These are phyloP conservation scores for Carex scoparia DNA, from an alignment of 176 grass and related monocot species.

Conservation along the genomic window DNA sequence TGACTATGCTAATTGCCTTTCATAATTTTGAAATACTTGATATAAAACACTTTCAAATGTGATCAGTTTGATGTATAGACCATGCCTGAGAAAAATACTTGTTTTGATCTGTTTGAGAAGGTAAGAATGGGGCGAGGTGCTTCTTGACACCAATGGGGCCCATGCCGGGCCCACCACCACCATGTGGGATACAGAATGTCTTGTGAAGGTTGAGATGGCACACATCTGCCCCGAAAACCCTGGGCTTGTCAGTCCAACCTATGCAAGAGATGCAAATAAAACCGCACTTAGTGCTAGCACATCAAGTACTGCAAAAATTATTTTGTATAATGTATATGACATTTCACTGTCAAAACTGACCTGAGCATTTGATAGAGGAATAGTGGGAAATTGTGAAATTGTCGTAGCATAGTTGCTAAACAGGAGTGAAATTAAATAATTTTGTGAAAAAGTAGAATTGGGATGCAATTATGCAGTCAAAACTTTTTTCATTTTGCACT, in stretches of 20 bases:
- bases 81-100: not conserved
- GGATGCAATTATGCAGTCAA: not conserved
- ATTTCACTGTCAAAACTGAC: slow-evolving; percentile 30
- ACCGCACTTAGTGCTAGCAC: not conserved
- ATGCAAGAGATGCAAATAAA: slow-evolving; percentile 20
- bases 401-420: not conserved
- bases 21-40: too few relatives aligned
- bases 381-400: not conserved
- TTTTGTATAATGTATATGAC: not conserved
- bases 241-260: slow-evolving; percentile 97
- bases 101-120: not conserved
- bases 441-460: not conserved
- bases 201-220: slow-evolving; percentile 99
- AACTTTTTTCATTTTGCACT: not conserved
- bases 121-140: slow-evolving; percentile 96
- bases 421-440: not conserved
- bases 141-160: slow-evolving; percentile 99
- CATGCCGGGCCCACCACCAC: slow-evolving; percentile 99
- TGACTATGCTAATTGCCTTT: too few relatives aligned
- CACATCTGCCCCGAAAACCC: slow-evolving; percentile 97
- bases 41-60: not conserved
- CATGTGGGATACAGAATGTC: slow-evolving; percentile 99
- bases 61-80: not conserved
- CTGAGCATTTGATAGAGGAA: slow-evolving; percentile 41
- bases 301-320: not conserved